Evolutionary conservation across 176 grass and related monocot genomes (phyloP).

Genomic region (Cymbopogon citratus): DNA sequence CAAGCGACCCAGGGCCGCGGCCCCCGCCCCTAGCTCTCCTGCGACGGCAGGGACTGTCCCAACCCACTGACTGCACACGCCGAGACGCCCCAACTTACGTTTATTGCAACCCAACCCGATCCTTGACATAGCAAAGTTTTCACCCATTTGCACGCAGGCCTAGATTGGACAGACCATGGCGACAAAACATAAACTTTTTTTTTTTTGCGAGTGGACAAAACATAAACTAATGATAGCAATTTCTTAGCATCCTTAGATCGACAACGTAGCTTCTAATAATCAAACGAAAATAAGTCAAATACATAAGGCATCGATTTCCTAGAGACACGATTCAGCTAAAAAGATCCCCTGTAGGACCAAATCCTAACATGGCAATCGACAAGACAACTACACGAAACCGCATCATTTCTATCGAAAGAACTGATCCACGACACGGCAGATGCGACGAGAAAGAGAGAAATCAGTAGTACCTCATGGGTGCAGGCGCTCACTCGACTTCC

Average conservation of each 20-base stretch:
- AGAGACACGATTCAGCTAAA: not conserved
- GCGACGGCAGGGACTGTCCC: too few relatives aligned
- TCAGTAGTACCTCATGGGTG: slow-evolving; percentile 36
- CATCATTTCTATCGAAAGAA: not conserved
- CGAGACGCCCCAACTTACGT: too few relatives aligned
- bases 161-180: not conserved
- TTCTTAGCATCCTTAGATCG: not conserved
- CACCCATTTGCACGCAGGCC: not conserved
- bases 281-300: not conserved
- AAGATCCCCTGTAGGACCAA: not conserved
- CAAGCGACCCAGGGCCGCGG: too few relatives aligned
- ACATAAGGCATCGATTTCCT: not conserved
- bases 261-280: not conserved
- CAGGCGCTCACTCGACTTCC: not conserved
- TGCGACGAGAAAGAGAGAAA: not conserved
- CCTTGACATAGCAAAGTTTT: not conserved
- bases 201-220: too few relatives aligned
- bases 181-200: too few relatives aligned
- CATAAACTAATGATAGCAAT: not conserved
- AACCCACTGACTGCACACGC: too few relatives aligned
- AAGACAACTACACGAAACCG: not conserved
- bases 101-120: not conserved
- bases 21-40: too few relatives aligned
- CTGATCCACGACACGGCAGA: not conserved
- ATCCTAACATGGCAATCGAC: not conserved